A percentile compares a stretch with the other conserved stretches of the same genome.
These are phyloP conservation scores for Calonectria naviculata DNA, from an alignment of 2,329 filamentous ascomycete genomes.

Conservation along the genomic window DNA sequence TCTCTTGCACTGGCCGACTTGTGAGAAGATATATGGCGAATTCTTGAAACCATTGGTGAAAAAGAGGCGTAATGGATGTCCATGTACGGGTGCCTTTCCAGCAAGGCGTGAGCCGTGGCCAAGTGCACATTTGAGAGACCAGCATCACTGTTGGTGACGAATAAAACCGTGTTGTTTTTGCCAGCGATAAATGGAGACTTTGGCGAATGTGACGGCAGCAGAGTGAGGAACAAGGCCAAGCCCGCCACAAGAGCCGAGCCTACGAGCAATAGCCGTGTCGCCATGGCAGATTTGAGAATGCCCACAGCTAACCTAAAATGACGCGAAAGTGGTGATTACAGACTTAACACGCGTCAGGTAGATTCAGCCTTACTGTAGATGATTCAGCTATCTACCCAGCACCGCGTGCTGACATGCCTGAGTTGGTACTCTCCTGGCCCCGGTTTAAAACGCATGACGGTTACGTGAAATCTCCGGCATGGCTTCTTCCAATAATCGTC, in stretches of 20 bases:
- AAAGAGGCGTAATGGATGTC: background rate
- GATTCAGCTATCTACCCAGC: no score
- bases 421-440: no score
- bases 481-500: no score
- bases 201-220: background rate
- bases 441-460: no score
- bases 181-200: background rate
- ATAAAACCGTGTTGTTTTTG: background rate
- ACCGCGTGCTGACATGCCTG: no score
- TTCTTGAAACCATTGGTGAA: background rate
- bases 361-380: no score
- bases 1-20: background rate
- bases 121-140: background rate
- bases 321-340: background rate
- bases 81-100: background rate
- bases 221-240: slow-evolving; percentile 9
- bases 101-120: background rate
- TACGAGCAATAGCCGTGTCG: background rate
- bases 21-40: background rate
- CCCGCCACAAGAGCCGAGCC: slow-evolving; percentile 18
- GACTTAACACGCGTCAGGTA: no score
- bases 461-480: no score
- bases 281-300: background rate
- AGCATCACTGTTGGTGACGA: background rate
- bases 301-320: background rate